phyloP scores from a whole-genome alignment of 2,329 filamentous ascomycete genomes.

The Paecilomyces fulvus region DNA sequence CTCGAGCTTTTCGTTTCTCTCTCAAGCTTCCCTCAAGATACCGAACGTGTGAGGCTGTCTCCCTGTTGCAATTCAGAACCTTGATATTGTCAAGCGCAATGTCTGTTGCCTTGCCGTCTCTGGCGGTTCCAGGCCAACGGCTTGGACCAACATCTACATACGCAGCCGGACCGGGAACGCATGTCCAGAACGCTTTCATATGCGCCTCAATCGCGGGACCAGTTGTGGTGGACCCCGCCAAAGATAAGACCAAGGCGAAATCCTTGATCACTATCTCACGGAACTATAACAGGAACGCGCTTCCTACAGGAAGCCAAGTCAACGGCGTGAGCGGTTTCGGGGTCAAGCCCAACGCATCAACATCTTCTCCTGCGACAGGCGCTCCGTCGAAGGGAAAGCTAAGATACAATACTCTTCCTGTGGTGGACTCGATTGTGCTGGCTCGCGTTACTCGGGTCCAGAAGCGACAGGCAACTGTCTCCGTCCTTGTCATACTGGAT shows the following conservation, averaged over 20 bases:
- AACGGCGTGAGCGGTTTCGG: background rate
- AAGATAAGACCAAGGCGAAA: constrained; percentile 20
- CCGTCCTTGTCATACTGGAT: constrained; percentile 74
- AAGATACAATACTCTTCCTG: constrained; percentile 67
- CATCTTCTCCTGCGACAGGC: constrained; percentile 3
- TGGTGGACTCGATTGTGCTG: constrained; percentile 71
- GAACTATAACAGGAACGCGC: constrained; percentile 7
- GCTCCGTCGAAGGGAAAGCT: constrained; percentile 19
- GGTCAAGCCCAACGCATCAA: background rate
- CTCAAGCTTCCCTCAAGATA: background rate
- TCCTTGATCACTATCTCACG: constrained; percentile 34
- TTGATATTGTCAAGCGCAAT: constrained; percentile 9
- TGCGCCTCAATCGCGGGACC: constrained; percentile 75
- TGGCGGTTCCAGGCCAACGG: constrained; percentile 74
- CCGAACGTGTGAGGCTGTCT: background rate
- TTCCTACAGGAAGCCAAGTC: background rate
- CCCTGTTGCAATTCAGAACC: background rate
- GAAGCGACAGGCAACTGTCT: constrained; percentile 74
- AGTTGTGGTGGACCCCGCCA: constrained; percentile 47
- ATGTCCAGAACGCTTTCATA: constrained; percentile 66
- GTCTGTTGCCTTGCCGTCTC: constrained; percentile 24
- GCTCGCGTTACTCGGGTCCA: constrained; percentile 79
- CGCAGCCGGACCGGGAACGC: constrained; percentile 70
- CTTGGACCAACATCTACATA: constrained; percentile 62
- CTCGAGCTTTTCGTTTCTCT: background rate